Percentiles rank a stretch among this genome's conserved stretches.
Evolutionary conservation across 2,329 filamentous ascomycete species (phyloP).

Genomic region (Aspergillus floridensis): DNA sequence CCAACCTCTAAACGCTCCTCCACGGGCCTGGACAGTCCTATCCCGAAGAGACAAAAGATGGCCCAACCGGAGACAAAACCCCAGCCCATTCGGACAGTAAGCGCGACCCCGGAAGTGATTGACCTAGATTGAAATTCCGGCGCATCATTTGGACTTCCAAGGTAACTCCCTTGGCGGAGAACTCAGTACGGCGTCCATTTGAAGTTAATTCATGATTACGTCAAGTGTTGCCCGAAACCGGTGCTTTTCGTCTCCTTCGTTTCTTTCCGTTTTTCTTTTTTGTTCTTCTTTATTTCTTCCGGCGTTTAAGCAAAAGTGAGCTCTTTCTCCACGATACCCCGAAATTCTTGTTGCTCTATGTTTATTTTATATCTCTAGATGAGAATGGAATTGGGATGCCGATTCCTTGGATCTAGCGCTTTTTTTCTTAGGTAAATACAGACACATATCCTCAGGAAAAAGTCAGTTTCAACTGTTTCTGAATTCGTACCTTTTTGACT

Average conservation of each 20-base stretch:
- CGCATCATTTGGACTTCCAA: background rate
- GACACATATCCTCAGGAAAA: background rate
- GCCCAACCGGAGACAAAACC: background rate
- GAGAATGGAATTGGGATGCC: background rate
- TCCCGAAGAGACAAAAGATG: background rate
- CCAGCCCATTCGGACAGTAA: background rate
- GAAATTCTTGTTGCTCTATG: background rate
- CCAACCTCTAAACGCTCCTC: background rate
- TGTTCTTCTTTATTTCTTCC: background rate
- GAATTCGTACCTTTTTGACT: background rate
- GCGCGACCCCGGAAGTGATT: background rate
- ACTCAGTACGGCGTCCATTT: background rate
- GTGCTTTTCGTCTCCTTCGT: conserved; percentile 1
- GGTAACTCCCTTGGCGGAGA: no score
- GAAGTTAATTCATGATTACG: background rate
- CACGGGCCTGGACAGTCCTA: background rate
- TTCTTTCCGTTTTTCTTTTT: background rate
- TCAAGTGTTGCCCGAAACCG: background rate
- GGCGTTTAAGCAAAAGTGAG: background rate
- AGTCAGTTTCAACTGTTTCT: background rate
- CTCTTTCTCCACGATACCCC: conserved; percentile 11
- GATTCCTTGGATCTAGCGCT: background rate
- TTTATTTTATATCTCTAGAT: background rate
- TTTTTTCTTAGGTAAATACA: background rate
- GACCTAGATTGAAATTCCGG: background rate